Conservation (phyloP, 116 monocot species). For the Cymodocea nodosa region DNA sequence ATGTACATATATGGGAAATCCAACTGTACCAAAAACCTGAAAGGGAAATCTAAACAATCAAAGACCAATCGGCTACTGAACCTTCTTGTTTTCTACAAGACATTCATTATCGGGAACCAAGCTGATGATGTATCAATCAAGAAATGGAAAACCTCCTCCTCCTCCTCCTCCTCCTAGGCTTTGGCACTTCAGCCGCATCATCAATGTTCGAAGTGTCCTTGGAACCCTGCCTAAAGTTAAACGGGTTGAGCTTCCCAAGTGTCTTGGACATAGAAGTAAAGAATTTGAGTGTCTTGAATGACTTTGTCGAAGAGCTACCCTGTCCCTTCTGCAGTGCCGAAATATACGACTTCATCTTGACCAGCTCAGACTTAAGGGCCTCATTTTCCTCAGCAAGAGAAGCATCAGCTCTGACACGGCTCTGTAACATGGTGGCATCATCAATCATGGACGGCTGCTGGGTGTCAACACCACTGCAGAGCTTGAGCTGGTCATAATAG, state of each 20-base stretch:
- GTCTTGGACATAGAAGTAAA: constrained; percentile 53
- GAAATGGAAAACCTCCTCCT: constrained; percentile 84
- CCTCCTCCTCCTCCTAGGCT: constrained; percentile 43
- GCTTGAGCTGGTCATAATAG: constrained; percentile 85
- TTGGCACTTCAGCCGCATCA: constrained; percentile 9
- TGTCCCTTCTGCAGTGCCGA: constrained; percentile 32
- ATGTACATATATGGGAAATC: too few relatives aligned
- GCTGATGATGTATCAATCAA: constrained; percentile 5
- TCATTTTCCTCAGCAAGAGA: constrained; percentile 62
- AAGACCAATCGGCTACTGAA: neutral
- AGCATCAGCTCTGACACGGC: constrained; percentile 20
- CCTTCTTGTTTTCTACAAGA: neutral
- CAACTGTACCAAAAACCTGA: too few relatives aligned
- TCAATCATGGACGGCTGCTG: neutral
- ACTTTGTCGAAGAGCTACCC: constrained; percentile 11
- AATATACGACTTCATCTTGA: constrained; percentile 59
- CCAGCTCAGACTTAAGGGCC: constrained; percentile 53
- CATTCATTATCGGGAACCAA: neutral
- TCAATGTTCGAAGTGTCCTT: constrained; percentile 59
- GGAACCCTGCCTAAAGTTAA: constrained; percentile 29
- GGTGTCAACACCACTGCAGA: constrained; percentile 28
- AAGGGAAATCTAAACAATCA: neutral
- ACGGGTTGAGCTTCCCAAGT: constrained; percentile 78
- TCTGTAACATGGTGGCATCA: constrained; percentile 7
- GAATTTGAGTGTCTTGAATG: constrained; percentile 40